Percentiles rank a stretch among this genome's conserved stretches.
phyloP scores from a whole-genome alignment of 176 grass and related monocot species.

The Zoysia japonica region DNA sequence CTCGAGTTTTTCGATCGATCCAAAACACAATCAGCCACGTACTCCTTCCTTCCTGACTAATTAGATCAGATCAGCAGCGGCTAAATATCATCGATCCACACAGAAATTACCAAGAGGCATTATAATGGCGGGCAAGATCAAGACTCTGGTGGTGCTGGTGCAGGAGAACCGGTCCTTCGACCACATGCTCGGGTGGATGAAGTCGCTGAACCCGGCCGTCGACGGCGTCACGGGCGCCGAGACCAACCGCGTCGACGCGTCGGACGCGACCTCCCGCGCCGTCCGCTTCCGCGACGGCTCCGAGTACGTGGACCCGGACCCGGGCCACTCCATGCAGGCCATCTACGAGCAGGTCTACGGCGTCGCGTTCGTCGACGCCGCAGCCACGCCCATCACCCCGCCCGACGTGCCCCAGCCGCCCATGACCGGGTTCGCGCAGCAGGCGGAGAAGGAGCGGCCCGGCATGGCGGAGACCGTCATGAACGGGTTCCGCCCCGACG shows the following conservation, averaged over 20 bases:
- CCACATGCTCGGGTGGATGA: slow-evolving; percentile 88
- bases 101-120: too few species aligned
- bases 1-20: too few species aligned
- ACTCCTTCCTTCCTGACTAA: too few species aligned
- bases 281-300: slow-evolving; percentile 51
- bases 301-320: slow-evolving; percentile 86
- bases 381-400: slow-evolving; percentile 61
- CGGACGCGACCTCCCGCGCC: slow-evolving; percentile 36
- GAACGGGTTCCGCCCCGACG: slow-evolving; percentile 70
- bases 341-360: slow-evolving; percentile 94
- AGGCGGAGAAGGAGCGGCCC: slow-evolving; percentile 66
- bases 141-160: slow-evolving; percentile 75
- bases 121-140: slow-evolving; percentile 41
- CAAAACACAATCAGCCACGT: too few species aligned
- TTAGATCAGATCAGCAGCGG: too few species aligned
- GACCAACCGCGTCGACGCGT: slow-evolving; percentile 55
- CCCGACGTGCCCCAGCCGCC: slow-evolving; percentile 36
- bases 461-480: slow-evolving; percentile 72
- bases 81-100: too few species aligned
- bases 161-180: slow-evolving; percentile 84
- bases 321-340: slow-evolving; percentile 82
- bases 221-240: slow-evolving; percentile 56
- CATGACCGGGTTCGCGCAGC: slow-evolving; percentile 82
- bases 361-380: slow-evolving; percentile 44
- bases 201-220: slow-evolving; percentile 55